A percentile compares a stretch with the other conserved stretches of the same genome.
These are phyloP conservation scores for Apiospora marii DNA, from an alignment of 2,329 filamentous ascomycete genomes.

Conservation along the genomic window DNA sequence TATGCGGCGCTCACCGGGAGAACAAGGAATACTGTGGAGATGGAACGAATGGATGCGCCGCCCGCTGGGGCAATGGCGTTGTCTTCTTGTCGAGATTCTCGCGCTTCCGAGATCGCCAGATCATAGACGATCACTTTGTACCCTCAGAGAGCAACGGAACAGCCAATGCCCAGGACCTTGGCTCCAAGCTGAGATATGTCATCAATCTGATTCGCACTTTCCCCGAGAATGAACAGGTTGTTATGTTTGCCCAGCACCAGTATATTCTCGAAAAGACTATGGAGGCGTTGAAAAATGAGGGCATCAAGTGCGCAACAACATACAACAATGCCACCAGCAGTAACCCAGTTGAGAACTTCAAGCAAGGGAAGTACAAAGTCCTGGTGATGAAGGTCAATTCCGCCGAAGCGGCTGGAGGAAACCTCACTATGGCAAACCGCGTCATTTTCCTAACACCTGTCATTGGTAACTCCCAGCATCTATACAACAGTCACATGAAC, in stretches of 20 bases:
- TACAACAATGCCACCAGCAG: slow-evolving; percentile 15
- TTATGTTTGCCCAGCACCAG: slow-evolving; percentile 49
- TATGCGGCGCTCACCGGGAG: slow-evolving; percentile 34
- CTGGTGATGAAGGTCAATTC: slow-evolving; percentile 49
- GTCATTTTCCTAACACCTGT: slow-evolving; percentile 50
- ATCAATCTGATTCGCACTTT: slow-evolving; percentile 30
- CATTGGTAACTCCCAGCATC: slow-evolving; percentile 40
- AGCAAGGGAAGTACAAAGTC: slow-evolving; percentile 37
- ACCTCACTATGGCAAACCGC: slow-evolving; percentile 51
- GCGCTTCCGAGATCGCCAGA: background rate
- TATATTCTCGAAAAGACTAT: slow-evolving; percentile 40
- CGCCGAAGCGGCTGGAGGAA: slow-evolving; percentile 49
- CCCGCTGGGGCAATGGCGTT: background rate
- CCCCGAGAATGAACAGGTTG: slow-evolving; percentile 34
- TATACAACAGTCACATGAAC: slow-evolving; percentile 45
- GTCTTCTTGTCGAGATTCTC: background rate
- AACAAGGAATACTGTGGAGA: slow-evolving; percentile 31
- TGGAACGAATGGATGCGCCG: slow-evolving; percentile 25
- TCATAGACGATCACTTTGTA: background rate
- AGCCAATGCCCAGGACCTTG: background rate
- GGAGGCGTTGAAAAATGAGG: slow-evolving; percentile 29
- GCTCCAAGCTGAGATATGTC: slow-evolving; percentile 36
- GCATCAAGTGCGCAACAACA: slow-evolving; percentile 30
- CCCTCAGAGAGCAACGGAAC: background rate
- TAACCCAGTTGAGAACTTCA: slow-evolving; percentile 39